These are phyloP conservation scores for Pichia sp. DNA, from an alignment of 1,139 yeast species.

Conservation along the genomic window DNA sequence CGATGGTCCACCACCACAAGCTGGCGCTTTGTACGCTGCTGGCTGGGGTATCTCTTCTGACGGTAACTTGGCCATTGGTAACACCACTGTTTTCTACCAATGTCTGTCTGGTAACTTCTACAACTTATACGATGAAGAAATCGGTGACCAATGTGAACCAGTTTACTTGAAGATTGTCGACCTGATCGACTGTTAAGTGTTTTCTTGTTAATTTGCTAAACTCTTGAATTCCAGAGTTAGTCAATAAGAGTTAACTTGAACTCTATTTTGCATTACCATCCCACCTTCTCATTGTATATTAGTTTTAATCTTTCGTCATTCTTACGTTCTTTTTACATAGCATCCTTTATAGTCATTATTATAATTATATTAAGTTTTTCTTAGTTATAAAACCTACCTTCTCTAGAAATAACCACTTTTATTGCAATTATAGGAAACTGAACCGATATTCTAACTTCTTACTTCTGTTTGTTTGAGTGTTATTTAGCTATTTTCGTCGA, in stretches of 20 bases:
- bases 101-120: conserved; percentile 77
- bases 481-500: too few species aligned
- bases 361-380: not conserved
- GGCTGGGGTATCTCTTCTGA: conserved; percentile 68
- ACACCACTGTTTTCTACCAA: conserved; percentile 62
- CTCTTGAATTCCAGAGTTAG: conserved; percentile 8
- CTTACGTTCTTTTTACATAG: conserved; percentile 5
- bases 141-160: conserved; percentile 62
- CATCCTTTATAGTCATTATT: conserved; percentile 4
- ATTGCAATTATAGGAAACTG: too few species aligned
- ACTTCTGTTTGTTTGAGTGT: too few species aligned
- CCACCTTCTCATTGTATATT: conserved; percentile 10
- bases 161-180: conserved; percentile 65
- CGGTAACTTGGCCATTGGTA: conserved; percentile 70
- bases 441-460: too few species aligned
- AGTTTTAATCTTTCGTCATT: not conserved
- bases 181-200: conserved; percentile 53
- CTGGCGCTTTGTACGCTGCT: conserved; percentile 80
- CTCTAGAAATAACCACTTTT: too few species aligned
- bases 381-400: too few species aligned
- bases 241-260: not conserved
- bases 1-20: conserved; percentile 90
- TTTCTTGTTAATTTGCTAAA: not conserved
- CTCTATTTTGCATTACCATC: conserved; percentile 1
- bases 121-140: conserved; percentile 71